Evolutionary conservation across 2,329 filamentous ascomycete genomes (phyloP), one percentile per base, ranked within the genome.

Genomic region (Colletotrichum liaoningense): DNA sequence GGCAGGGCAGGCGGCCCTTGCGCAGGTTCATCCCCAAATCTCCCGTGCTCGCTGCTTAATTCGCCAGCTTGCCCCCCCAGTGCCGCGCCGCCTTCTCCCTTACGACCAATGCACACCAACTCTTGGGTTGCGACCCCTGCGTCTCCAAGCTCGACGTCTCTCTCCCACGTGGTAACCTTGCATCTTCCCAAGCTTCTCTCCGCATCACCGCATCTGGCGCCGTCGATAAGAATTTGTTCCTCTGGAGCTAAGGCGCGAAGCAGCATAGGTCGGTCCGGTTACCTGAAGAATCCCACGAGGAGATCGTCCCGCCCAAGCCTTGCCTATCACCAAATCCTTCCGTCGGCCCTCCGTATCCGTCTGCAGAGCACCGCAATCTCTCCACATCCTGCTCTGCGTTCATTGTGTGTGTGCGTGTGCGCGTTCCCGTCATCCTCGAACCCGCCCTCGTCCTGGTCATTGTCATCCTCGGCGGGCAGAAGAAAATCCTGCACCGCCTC

Each of bases 91-190:
- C 19, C 19, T 22, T 24, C 5, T 52, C 38, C 16, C 42, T 14
- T 35, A 16, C n/a, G 26, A 30, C n/a, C 14, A 24, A 19, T 54
- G 24, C 66, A 22, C 19, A 64, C 38, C 67, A 30, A 28, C 12
- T 63, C 35, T 42, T 19, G 8, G 38, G 14, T 19, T 42, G 38
- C 14, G n/a, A 64, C n/a, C 19, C 42, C 19, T 30, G n/a, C 62
- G 16, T 58, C 62, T 52, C 19, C 28, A 16, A 16, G 19, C 24
- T 55, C 26, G 38, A 30, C 19, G 14, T 30, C 33, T 33, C 14
- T 46, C 24, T 49, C 6, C 70, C 70, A 70, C 70, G 66, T 73
- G 70, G 59, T 52, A 67, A 22, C 26, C 26, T 33, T 52, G 64
- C 28, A 42, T 54, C 54, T 38, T 33, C 22, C 24, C 4, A 22